Evolutionary conservation across 108 stramenopile genomes (phyloP).

Genomic region (Cylindrotheca fusiformis): DNA sequence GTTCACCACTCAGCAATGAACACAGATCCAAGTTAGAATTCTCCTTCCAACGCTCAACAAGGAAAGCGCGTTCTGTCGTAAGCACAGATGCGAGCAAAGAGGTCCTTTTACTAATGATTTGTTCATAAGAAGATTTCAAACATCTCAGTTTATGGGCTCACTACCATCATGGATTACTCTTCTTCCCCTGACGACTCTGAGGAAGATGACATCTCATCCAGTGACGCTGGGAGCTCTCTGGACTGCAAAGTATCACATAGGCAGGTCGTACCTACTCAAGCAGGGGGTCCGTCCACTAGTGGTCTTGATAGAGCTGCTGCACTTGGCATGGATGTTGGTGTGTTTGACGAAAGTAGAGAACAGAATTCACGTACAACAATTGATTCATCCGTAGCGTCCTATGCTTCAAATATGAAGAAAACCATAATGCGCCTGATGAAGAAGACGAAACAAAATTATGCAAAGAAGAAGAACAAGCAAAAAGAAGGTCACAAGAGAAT

Average conservation of each 20-base stretch:
- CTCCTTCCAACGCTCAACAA: too few relatives aligned
- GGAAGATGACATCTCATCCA: background rate
- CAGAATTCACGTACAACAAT: background rate
- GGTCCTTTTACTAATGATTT: too few relatives aligned
- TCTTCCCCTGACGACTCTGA: too few relatives aligned
- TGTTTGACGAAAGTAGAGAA: background rate
- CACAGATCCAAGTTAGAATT: too few relatives aligned
- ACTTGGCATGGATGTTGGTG: background rate
- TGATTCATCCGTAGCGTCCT: background rate
- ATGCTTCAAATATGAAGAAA: background rate
- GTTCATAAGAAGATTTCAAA: too few relatives aligned
- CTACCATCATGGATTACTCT: too few relatives aligned
- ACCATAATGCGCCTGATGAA: background rate
- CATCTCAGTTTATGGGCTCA: too few relatives aligned
- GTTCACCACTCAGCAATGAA: too few relatives aligned
- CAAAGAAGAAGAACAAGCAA: background rate
- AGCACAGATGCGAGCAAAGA: too few relatives aligned
- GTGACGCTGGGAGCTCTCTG: background rate
- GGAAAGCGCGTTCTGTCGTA: too few relatives aligned
- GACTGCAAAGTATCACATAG: background rate
- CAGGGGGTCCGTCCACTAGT: background rate
- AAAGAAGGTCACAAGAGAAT: background rate
- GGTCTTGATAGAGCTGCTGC: background rate
- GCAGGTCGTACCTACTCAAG: background rate
- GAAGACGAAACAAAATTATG: background rate